Base-by-base conservation (phyloP, 129 eudicot genomes). In the Saposhnikovia divaricata region DNA sequence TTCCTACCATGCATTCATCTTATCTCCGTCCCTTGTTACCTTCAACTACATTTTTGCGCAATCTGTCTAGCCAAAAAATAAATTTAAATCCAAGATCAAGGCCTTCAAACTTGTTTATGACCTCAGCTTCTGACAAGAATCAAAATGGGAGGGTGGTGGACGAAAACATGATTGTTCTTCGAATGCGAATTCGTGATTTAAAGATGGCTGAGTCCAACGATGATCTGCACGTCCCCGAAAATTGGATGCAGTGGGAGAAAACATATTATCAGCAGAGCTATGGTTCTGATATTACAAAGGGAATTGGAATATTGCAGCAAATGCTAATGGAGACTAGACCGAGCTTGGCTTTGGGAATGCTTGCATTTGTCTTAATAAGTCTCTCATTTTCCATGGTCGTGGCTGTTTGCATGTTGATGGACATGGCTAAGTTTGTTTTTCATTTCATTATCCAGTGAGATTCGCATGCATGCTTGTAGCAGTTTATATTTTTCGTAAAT, bases 231-330 rank as follows among this genome's bases (percentile, higher is more conserved):
- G 47, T 37, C 1, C 82, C 86, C 0, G 25, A 43, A 18, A 75
- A 83, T 21, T 86, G 89, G 89, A 83, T 83, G 86, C 79, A 74
- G 27, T 86, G 89, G 86, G 89, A 86, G 77, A 86, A 80, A 78
- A 43, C 25, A 19, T 77, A 77, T 55, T 87, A 81, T 69, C 82
- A 79, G 37, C 45, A 76, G 28, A 76, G 48, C 15, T 79, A 87
- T n/a, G 63, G 82, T 50, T 39, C 84, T 6, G 69, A 81, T n/a
- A 59, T 87, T 13, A 81, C 78, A 44, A 85, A 84, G 6, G 87
- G 78, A 15, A n/a, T 84, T 81, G 81, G 87, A 50, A 39, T 25
- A 4, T 63, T 88, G 85, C 91, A 81, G 75, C 15, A 43, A 8
- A 14, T 25, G 34, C 13, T 85, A 83, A 81, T 88, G 88, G 78